phyloP scores from a whole-genome alignment of 768 basidiomycete species.

The Amanita rimosa region DNA sequence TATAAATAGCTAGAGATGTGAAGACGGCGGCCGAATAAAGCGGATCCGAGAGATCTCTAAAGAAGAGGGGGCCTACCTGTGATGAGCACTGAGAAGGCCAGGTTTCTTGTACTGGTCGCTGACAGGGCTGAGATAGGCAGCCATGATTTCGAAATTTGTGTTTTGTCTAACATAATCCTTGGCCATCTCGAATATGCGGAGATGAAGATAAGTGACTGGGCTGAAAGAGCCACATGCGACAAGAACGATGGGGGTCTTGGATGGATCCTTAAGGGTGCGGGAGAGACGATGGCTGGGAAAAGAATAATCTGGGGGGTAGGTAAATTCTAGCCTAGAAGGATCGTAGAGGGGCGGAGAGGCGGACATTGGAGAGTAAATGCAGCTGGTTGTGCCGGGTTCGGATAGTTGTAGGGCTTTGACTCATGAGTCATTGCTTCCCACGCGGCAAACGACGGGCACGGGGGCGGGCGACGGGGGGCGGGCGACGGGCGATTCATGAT shows the following conservation, averaged over 20 bases:
- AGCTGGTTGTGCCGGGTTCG: neutral
- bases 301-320: slow-evolving; percentile 52
- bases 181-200: slow-evolving; percentile 99
- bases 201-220: slow-evolving; percentile 93
- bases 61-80: slow-evolving; percentile 57
- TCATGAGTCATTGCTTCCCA: slow-evolving; percentile 20
- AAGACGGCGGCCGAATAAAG: neutral
- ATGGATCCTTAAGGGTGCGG: slow-evolving; percentile 42
- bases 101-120: slow-evolving; percentile 95
- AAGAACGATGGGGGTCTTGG: slow-evolving; percentile 80
- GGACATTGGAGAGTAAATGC: slow-evolving; percentile 14
- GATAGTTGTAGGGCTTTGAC: slow-evolving; percentile 3
- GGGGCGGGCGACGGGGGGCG: neutral
- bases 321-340: slow-evolving; percentile 41
- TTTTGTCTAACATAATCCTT: slow-evolving; percentile 91
- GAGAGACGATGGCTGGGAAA: slow-evolving; percentile 60
- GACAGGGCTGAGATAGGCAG: slow-evolving; percentile 94
- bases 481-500: no score
- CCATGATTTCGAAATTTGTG: slow-evolving; percentile 88
- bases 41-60: neutral
- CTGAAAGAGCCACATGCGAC: slow-evolving; percentile 98
- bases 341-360: slow-evolving; percentile 14
- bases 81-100: slow-evolving; percentile 76
- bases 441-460: neutral
- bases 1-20: slow-evolving; percentile 2